Base-by-base conservation (phyloP, 1,139 yeast species). In the Yamadazyma epiphylla region DNA sequence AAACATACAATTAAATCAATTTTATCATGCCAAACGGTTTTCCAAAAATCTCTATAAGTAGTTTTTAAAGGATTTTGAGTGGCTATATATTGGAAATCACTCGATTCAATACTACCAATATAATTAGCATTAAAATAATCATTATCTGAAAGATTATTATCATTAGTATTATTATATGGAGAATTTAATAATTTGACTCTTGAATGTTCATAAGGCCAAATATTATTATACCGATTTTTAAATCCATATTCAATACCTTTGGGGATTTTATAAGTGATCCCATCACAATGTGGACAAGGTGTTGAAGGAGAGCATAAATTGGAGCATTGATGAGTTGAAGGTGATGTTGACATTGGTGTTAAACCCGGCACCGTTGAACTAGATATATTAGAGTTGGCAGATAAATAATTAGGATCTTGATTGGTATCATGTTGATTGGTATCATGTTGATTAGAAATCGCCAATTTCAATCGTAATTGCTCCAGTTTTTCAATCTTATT, bases 1-100 rank as follows among this genome's bases (percentile, higher is more conserved):
- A 86, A 64, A 51, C 89, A 83, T 13, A 87, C 64, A 31, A 86
- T 79, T 5, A 83, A 64, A 15, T 80, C 77, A 8, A 78, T 73
- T 2, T 70, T 56, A 39, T 83, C 75, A 27, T 74, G 66, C 67
- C 79, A 70, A 0, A 65, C 43, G 4, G 56, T 53, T 30, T 55
- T 51, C 74, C 74, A 67, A 38, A 67, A 67, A 41, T 67, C 74
- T 15, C 60, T 63, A 30, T 54, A 55, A 1, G 74, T 67, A 14
- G 60, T 55, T 15, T 38, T 41, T 29, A 67, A 46, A 1, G 74
- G 74, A 33, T 66, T 65, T 37, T 67, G 74, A 0, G 74, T 67
- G 3, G 74, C 74, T 31, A 67, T 62, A 37, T 64, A 65, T 21
- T 48, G 46, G 30, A 39, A 41, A n/a, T 45, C 37, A 4, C 32